Base-by-base conservation (phyloP, 1,284 basidiomycete species). In the Puccinia horiana region DNA sequence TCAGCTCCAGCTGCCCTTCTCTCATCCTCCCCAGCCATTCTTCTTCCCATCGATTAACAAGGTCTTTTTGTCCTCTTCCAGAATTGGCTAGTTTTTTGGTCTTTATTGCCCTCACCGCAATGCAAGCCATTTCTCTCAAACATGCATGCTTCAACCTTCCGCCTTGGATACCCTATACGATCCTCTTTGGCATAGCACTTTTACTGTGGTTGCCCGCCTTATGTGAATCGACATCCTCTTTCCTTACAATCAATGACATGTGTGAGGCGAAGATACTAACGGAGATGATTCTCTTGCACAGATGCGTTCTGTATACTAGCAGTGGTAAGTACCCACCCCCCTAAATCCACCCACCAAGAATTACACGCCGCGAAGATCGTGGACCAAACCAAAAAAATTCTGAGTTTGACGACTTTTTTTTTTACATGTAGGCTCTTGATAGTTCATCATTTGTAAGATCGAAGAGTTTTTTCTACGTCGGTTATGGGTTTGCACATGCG, bases 121-220 rank as follows among this genome's bases (percentile, higher is more conserved):
- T 75, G 72, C 29, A 63, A n/a, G 37, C 65, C 8, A 47, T 56
- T 4, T 29, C 32, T 44, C 35, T 81, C 9, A 65, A 40, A 18
- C 44, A 52, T 18, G 70, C 72, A n/a, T 65, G 56, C 42, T 54
- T 67, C 44, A 16, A 75, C 5, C 69, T 16, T 18, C 79, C 54
- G 20, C 56, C 70, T 42, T 81, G 79, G 79, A 18, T 81, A 9
- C 79, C 79, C 2, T 52, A 16, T 32, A 32, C 40, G 16, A 70
- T 81, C 42, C 61, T 74, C 9, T 75, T 81, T 14, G 44, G 35
- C 12, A 63, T 61, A 29, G 52, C 42, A 11, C 44, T 75, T 42
- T 42, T 81, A 44, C 58, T 81, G n/a, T 81, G 70, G 70, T 14
- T 74, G 16, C 79, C 79, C 6, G 79, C 58, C 29, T 4, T 75